A percentile compares a stretch with the other conserved stretches of the same genome.
These are phyloP conservation scores for Urtica urens DNA, from an alignment of 306 rosid species.

Conservation along the genomic window DNA sequence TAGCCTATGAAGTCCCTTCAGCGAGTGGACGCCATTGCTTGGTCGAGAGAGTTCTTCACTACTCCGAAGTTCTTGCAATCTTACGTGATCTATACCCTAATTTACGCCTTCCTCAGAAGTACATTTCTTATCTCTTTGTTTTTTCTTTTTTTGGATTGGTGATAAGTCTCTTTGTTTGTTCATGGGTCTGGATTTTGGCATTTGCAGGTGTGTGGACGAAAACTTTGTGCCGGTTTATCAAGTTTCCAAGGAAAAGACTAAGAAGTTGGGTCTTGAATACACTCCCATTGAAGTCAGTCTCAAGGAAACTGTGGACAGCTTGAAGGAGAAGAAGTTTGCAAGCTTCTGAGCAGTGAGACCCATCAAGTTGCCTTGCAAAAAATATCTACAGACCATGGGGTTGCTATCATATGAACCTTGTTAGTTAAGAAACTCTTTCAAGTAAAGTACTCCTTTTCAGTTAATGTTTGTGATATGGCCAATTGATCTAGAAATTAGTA, in stretches of 20 bases:
- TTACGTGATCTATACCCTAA: slow-evolving; percentile 45
- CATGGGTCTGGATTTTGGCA: not conserved
- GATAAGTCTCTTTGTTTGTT: not conserved
- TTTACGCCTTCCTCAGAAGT: slow-evolving; percentile 50
- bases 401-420: too few relatives aligned
- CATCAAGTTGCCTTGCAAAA: too few relatives aligned
- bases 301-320: slow-evolving; percentile 60
- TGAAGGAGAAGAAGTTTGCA: slow-evolving; percentile 41
- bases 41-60: slow-evolving; percentile 43
- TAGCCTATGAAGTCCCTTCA: slow-evolving; percentile 72
- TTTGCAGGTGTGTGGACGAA: slow-evolving; percentile 53
- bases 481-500: too few relatives aligned
- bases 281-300: slow-evolving; percentile 43
- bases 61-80: slow-evolving; percentile 37
- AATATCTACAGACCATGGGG: too few relatives aligned
- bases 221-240: slow-evolving; percentile 35
- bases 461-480: too few relatives aligned
- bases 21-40: slow-evolving; percentile 65
- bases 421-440: too few relatives aligned
- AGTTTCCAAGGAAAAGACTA: slow-evolving; percentile 52
- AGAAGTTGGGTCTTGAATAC: slow-evolving; percentile 55
- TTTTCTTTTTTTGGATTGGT: not conserved
- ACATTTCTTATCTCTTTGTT: not conserved
- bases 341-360: slow-evolving; percentile 24
- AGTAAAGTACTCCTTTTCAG: too few relatives aligned